Base-by-base conservation (phyloP, 2,329 filamentous ascomycete genomes). In the Penicillium verrucosum region DNA sequence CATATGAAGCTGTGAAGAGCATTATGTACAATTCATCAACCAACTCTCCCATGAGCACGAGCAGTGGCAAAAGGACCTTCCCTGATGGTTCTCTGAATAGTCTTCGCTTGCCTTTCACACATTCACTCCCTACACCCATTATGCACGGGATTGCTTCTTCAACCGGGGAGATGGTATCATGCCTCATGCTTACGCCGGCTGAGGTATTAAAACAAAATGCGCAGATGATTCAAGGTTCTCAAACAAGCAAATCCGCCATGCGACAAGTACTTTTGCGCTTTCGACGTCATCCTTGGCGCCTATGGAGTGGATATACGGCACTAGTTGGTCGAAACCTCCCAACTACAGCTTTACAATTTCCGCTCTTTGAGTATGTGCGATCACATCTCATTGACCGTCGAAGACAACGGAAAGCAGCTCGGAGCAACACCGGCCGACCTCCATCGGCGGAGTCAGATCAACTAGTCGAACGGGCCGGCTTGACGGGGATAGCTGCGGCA, bases 201-300 rank as follows among this genome's bases (percentile, higher is more conserved):
- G 92, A 96, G 72, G 90, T 96, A 8, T 84, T 96, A 61, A 96
- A 97, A 77, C 92, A 96, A 71, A 96, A 96, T 73, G 91, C 92
- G 0, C 92, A 96, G 73, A 92, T 96, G 82, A 79, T 51, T 94
- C 0, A 78, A 78, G 16, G 59, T 51, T 36, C 45, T 69, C 14
- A 57, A 69, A 11, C 44, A 47, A 51, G 58, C 27, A 18, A 21
- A 46, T 79, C 79, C 53, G 80, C 82, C 0, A 85, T 82, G 73
- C 43, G 86, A 6, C 74, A 84, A 69, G 85, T 85, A 0, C 70
- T 88, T 10, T 71, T 73, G 16, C 77, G 78, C 27, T 88, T 89
- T 68, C 77, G 74, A 58, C 80, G 82, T 1, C 79, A 75, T 66
- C 86, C 73, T 64, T 82, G 75, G 64, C 84, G 74, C 57, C 77